Base-by-base conservation (phyloP, 441 rosid species). In the Pelargonium fulgidum region DNA sequence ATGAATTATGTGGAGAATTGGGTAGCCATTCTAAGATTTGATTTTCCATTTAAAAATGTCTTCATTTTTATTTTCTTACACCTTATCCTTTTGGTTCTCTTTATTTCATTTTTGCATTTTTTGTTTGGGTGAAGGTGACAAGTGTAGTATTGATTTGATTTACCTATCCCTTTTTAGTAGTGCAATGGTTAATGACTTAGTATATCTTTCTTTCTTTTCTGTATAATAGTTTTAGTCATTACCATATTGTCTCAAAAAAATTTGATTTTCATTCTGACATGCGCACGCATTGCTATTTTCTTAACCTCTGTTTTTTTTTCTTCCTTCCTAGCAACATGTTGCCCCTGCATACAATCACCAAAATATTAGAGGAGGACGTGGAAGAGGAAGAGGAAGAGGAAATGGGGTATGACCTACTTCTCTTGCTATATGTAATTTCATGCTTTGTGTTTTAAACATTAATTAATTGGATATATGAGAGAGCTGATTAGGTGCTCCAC, bases 371-470 rank as follows among this genome's bases (percentile, higher is more conserved):
- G 76, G 75, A 67, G 76, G 78, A 19, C 70, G 73, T 61, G 78
- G 69, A 68, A 78, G 81, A 71, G 80, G 75, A 68, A 65, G 78
- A 71, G 66, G 75, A 74, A 71, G 78, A 71, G 66, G 75, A 74
- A 71, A 74, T 48, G 75, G 48, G 76, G 81, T 78, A 68, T 26
- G 13, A 17, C 61, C 19, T 61, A n/a, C 68, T 45, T 66, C 63
- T 65, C 67, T 69, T 14, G 59, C 59, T n/a, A 14, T 52, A 52
- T 52, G 20, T 14, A 14, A 52, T 52, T 52, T 12, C 14, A 29
- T 29, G 36, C 36, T 29, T 29, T 29, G 36, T 29, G 6, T 29
- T 29, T 29, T 29, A 29, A 29, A 29, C 36, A 29, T 29, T 29
- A 29, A 29, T 29, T 29, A 29, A 29, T 29, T 29, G 36, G 36